These are phyloP conservation scores for Fusarium sp. DNA, from an alignment of 2,329 filamentous ascomycete genomes.

Conservation along the genomic window DNA sequence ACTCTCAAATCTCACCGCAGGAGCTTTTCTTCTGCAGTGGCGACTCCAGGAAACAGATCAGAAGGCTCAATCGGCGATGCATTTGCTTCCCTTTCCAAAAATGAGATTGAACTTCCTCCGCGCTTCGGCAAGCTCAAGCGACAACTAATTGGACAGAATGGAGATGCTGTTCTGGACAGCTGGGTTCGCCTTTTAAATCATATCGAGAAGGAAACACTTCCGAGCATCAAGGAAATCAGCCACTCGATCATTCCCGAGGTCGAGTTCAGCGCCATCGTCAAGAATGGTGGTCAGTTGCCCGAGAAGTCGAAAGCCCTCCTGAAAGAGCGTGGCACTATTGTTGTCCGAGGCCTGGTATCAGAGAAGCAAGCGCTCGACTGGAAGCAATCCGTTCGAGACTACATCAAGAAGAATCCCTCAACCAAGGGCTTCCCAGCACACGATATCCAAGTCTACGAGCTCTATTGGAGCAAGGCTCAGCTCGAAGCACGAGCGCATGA, in stretches of 20 bases:
- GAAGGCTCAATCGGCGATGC: too few relatives aligned
- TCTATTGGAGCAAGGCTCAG: conserved; percentile 16
- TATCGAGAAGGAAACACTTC: too few relatives aligned
- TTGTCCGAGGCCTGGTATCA: background rate
- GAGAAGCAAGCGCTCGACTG: background rate
- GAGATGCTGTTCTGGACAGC: too few relatives aligned
- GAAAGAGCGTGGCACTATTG: background rate
- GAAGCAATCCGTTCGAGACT: background rate
- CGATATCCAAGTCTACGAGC: background rate
- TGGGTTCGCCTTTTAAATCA: too few relatives aligned
- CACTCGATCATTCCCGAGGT: background rate
- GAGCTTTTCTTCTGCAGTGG: too few relatives aligned
- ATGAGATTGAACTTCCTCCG: too few relatives aligned
- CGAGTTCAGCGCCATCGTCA: background rate
- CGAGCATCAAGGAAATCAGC: background rate
- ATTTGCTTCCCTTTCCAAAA: too few relatives aligned
- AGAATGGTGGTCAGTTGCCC: background rate
- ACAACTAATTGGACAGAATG: too few relatives aligned
- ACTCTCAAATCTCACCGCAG: too few relatives aligned
- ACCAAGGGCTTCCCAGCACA: background rate
- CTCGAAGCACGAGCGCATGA: conserved; percentile 14
- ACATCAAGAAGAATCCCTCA: background rate
- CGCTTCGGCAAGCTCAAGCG: too few relatives aligned
- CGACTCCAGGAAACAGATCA: too few relatives aligned
- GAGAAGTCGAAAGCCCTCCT: background rate